Percentiles rank a stretch among this genome's conserved stretches.
Conservation (phyloP, 306 rosid genomes). For the Cyclanthera cordifolia region DNA sequence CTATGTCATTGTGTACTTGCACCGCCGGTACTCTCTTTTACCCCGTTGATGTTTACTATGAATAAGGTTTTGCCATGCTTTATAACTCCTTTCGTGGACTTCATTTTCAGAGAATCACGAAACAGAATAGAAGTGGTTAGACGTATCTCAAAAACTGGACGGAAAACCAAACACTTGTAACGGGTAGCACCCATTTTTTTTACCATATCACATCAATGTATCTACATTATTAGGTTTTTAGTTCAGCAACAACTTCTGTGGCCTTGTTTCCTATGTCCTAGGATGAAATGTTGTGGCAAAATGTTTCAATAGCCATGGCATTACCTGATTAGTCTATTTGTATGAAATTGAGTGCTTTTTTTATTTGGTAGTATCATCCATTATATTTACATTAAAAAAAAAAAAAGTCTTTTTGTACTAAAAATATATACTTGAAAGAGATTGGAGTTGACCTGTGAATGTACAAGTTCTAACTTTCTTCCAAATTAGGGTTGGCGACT, state of each 20-base stretch:
- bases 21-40: slow-evolving; percentile 47
- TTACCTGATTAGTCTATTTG: no score
- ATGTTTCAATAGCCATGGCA: no score
- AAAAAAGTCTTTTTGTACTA: background rate
- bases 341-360: no score
- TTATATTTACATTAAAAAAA: no score
- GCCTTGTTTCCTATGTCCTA: no score
- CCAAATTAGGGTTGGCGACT: background rate
- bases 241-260: background rate
- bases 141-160: slow-evolving; percentile 51
- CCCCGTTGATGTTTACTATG: slow-evolving; percentile 6
- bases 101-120: slow-evolving; percentile 54
- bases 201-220: background rate
- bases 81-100: background rate
- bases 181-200: slow-evolving; percentile 4
- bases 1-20: slow-evolving; percentile 65
- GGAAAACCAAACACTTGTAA: slow-evolving; percentile 54
- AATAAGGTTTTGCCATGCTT: background rate
- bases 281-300: no score
- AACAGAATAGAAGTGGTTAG: slow-evolving; percentile 57
- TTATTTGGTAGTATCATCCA: no score
- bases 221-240: background rate
- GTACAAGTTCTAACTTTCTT: background rate
- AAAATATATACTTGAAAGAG: background rate
- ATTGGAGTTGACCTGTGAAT: background rate